A percentile compares a stretch with the other conserved stretches of the same genome.
phyloP scores from a whole-genome alignment of 2,329 filamentous ascomycete species.

The Coniella lustricola region DNA sequence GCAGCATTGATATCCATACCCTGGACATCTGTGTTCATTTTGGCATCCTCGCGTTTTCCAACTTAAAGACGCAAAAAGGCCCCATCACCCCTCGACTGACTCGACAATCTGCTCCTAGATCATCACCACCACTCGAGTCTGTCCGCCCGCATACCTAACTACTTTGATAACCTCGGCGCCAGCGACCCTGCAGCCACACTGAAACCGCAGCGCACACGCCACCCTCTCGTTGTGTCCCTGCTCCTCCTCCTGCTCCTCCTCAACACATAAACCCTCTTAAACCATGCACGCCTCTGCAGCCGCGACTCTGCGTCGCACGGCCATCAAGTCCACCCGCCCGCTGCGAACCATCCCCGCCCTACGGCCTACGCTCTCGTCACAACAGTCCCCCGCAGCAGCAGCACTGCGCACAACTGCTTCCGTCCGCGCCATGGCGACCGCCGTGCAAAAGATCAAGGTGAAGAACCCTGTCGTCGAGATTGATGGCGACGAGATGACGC shows the following conservation, averaged over 20 bases:
- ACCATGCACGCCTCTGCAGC: slow-evolving; percentile 15
- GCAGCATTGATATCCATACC: too few species aligned
- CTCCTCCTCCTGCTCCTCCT: background rate
- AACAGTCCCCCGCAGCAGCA: slow-evolving; percentile 27
- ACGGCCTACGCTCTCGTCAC: slow-evolving; percentile 10
- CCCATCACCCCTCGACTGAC: background rate
- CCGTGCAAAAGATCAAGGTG: slow-evolving; percentile 87
- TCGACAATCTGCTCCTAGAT: too few species aligned
- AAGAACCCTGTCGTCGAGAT: slow-evolving; percentile 98
- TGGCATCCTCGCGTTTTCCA: too few species aligned
- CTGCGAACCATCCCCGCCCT: slow-evolving; percentile 5
- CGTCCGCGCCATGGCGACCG: slow-evolving; percentile 44
- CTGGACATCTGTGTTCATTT: too few species aligned
- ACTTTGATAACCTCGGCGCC: background rate
- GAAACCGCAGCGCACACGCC: too few species aligned
- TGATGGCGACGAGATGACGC: slow-evolving; percentile 93
- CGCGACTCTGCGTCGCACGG: slow-evolving; percentile 15
- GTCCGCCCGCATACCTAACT: too few species aligned
- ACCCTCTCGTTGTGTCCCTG: too few species aligned
- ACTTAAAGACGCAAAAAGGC: too few species aligned
- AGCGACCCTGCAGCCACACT: too few species aligned
- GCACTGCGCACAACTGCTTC: slow-evolving; percentile 9
- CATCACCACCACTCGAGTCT: too few species aligned
- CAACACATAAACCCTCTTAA: background rate
- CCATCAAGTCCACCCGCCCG: slow-evolving; percentile 2